A percentile compares a stretch with the other conserved stretches of the same genome.
Evolutionary conservation across 495 filamentous ascomycete genomes (phyloP).

Genomic region (Elasticomyces elasticus): DNA sequence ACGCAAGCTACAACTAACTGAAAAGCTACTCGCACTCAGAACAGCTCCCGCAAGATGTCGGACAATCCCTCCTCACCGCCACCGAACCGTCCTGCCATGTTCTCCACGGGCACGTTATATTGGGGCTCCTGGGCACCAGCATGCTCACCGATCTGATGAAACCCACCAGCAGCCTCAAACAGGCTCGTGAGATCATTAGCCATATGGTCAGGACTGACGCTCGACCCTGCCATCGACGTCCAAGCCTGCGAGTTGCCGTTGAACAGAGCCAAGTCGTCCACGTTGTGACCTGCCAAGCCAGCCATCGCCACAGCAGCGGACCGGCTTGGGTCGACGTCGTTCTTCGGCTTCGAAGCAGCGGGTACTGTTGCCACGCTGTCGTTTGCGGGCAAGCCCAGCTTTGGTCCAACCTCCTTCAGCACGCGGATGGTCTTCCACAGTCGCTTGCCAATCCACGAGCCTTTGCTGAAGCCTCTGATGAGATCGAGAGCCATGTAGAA

Average conservation of each 20-base stretch:
- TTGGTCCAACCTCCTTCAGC: conserved; percentile 68
- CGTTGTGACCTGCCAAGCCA: conserved; percentile 58
- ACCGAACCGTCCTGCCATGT: conserved; percentile 39
- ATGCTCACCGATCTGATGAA: conserved; percentile 28
- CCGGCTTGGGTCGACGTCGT: conserved; percentile 17
- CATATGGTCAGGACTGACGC: conserved; percentile 36
- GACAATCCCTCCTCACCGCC: conserved; percentile 53
- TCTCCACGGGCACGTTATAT: conserved; percentile 34
- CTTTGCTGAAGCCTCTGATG: conserved; percentile 68
- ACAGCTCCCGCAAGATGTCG: conserved; percentile 54
- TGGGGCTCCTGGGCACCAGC: neutral
- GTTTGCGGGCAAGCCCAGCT: conserved; percentile 54
- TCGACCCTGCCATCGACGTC: conserved; percentile 8
- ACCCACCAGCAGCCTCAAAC: conserved; percentile 61
- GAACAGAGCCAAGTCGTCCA: conserved; percentile 50
- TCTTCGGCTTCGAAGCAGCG: neutral
- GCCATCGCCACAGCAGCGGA: conserved; percentile 63
- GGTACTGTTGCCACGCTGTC: conserved; percentile 36
- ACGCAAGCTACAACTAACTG: no score
- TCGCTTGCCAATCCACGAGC: conserved; percentile 65
- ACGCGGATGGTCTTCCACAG: conserved; percentile 75
- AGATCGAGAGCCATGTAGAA: conserved; percentile 81
- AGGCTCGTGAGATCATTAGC: conserved; percentile 58
- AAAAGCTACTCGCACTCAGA: conserved; percentile 33
- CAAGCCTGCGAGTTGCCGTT: conserved; percentile 20